Base-by-base conservation (phyloP, 139 green algal species). In the Chlorella sp. region DNA sequence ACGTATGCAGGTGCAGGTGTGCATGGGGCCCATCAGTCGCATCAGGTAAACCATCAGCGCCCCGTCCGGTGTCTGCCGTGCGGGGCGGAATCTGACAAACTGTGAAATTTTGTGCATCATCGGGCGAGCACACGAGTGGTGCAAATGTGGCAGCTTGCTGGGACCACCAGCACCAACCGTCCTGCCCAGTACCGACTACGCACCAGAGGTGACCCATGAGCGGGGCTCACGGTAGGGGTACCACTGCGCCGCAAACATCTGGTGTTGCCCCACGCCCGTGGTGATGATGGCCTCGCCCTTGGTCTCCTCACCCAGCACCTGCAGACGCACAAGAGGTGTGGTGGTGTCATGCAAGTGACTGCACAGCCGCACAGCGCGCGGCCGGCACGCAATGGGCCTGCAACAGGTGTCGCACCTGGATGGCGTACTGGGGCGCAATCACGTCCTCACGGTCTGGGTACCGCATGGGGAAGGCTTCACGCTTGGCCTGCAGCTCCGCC, bases 161-260 rank as follows among this genome's bases (percentile, higher is more conserved):
- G n/a, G n/a, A n/a, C n/a, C n/a, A n/a, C n/a, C n/a, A n/a, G n/a
- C n/a, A n/a, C n/a, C n/a, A n/a, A n/a, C n/a, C n/a, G n/a, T n/a
- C n/a, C n/a, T n/a, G n/a, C n/a, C n/a, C n/a, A n/a, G n/a, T n/a
- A n/a, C n/a, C n/a, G n/a, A n/a, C 60, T 20, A 35, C 62, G 29
- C 27, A 69, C 36, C 88, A 3, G 85, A 94, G 29, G 90, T 96
- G 27, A 92, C 83, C 91, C 91, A 97, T 23, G 74, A 79, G 23
- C 95, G 80, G 3, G 94, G 91, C 74, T 88, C 75, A 20, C 71
- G 50, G 77, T 93, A 94, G 20, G 87, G 86, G 86, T 96, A 98
- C 83, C 85, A 98, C 76, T 99, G 95, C 62, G 95, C 95, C 2
- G 92, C 89, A 89, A 90, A 99, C 96, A 99, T 99, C 79, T 99